Evolutionary conservation across 2,329 filamentous ascomycete species (phyloP), one percentile per base, ranked within the genome.

Genomic region (Niveomyces coronatus): DNA sequence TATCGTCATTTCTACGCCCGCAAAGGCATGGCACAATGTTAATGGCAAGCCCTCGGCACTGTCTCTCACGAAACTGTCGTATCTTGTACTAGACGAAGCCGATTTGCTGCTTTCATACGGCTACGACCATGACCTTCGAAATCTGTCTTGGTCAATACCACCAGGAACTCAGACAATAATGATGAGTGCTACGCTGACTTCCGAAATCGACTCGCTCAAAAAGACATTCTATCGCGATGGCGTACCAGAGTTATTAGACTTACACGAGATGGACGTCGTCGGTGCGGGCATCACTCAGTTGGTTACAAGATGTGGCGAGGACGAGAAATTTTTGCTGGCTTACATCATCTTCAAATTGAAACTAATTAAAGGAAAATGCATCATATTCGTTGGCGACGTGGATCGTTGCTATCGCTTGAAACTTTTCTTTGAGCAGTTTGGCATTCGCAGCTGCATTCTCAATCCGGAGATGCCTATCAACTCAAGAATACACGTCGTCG

Each of bases 291-390:
- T 96, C 19, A 85, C 79, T 39, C 91, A 96, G 62, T 94, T 87
- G 53, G 78, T 88, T 20, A 83, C 95, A 47, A 86, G 80, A 71
- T 94, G 87, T 49, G 85, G 76, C n/a, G 91, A 98, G 61, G 89
- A 96, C 48, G 91, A 96, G 52, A 98, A 98, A 56, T 98, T 96
- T 53, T 64, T 98, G 26, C 64, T 98, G 30, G 78, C 82, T 14
- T 96, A 94, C 53, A 83, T 94, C 43, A 89, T 96, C 54, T 94
- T 95, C 67, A 94, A 94, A 65, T 72, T 96, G 10, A 84, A 91
- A 56, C 67, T 96, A 36, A 82, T 98, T 54, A 94, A 89, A 58
- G 91, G 91, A 46, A 96, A 96, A 59, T 83, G 82, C 42, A 64
- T 74, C 44, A 67, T 74, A 31, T 74, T 74, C 43, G 87, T 94